These are phyloP conservation scores for Microsporum audouinii DNA, from an alignment of 2,329 filamentous ascomycete species.

Conservation along the genomic window DNA sequence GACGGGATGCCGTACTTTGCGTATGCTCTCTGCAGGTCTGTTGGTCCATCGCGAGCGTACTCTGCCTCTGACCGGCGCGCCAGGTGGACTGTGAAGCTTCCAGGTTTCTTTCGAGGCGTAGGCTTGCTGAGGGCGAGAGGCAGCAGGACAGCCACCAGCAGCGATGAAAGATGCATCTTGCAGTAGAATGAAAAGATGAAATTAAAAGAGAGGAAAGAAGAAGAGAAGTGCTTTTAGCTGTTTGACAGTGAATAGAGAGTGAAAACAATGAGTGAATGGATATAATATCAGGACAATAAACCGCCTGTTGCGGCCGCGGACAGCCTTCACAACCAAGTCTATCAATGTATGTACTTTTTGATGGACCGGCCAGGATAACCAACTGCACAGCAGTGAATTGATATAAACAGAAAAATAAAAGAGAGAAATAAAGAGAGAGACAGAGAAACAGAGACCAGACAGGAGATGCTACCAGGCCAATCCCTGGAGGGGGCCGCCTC, in stretches of 20 bases:
- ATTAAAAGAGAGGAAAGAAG: background rate
- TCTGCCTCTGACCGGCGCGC: conserved; percentile 43
- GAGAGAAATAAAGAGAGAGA: background rate
- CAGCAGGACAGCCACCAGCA: background rate
- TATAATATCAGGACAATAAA: background rate
- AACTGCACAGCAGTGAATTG: background rate
- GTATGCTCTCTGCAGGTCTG: conserved; percentile 55
- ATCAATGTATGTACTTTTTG: background rate
- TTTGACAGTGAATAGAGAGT: background rate
- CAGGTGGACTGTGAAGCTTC: conserved; percentile 52
- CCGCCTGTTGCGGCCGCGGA: background rate
- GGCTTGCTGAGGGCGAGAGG: conserved; percentile 15
- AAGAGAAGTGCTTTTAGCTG: background rate
- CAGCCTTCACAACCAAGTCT: background rate
- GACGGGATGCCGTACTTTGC: conserved; percentile 52
- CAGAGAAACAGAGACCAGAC: background rate
- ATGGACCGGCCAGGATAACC: background rate
- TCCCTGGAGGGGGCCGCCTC: background rate
- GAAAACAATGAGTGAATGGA: background rate
- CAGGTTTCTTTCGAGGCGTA: conserved; percentile 18
- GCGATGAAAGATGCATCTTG: conserved; percentile 13
- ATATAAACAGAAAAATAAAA: background rate
- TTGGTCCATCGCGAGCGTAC: conserved; percentile 48
- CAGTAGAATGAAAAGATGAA: background rate
- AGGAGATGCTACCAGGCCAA: background rate